phyloP scores from a whole-genome alignment of 2,329 filamentous ascomycete species.

The Endothia cerciana region DNA sequence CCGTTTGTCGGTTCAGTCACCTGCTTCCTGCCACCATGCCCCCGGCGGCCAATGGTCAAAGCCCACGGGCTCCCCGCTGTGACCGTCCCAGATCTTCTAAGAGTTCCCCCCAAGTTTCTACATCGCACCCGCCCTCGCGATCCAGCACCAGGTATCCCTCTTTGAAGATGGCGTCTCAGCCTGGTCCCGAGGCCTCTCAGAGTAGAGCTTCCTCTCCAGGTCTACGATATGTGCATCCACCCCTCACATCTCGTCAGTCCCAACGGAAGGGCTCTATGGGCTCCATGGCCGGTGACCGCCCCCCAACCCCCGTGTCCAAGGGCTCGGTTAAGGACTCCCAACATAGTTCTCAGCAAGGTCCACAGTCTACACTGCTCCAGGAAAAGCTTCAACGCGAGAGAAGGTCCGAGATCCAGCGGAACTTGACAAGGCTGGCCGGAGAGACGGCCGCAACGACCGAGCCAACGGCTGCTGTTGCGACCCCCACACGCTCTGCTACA shows the following conservation, averaged over 20 bases:
- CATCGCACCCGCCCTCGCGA: constrained; percentile 50
- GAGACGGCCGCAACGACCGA: constrained; percentile 47
- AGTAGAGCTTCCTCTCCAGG: constrained; percentile 44
- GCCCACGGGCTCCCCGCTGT: not conserved
- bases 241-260: constrained; percentile 39
- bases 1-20: constrained; percentile 3
- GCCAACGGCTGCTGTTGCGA: constrained; percentile 43
- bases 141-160: constrained; percentile 50
- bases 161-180: constrained; percentile 46
- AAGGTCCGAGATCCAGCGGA: constrained; percentile 51
- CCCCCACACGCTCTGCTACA: constrained; percentile 42
- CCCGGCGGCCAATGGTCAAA: not conserved
- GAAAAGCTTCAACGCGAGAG: constrained; percentile 59
- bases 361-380: constrained; percentile 55
- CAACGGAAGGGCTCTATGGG: constrained; percentile 44
- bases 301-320: constrained; percentile 46
- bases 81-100: constrained; percentile 1
- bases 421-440: constrained; percentile 42
- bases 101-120: constrained; percentile 24
- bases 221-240: constrained; percentile 40
- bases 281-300: constrained; percentile 39
- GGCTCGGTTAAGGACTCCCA: constrained; percentile 45
- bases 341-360: constrained; percentile 39
- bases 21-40: not conserved
- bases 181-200: constrained; percentile 48